Evolutionary conservation across 2,329 filamentous ascomycete genomes (phyloP), one percentile per base, ranked within the genome.

Genomic region (Xylariaceae sp.): DNA sequence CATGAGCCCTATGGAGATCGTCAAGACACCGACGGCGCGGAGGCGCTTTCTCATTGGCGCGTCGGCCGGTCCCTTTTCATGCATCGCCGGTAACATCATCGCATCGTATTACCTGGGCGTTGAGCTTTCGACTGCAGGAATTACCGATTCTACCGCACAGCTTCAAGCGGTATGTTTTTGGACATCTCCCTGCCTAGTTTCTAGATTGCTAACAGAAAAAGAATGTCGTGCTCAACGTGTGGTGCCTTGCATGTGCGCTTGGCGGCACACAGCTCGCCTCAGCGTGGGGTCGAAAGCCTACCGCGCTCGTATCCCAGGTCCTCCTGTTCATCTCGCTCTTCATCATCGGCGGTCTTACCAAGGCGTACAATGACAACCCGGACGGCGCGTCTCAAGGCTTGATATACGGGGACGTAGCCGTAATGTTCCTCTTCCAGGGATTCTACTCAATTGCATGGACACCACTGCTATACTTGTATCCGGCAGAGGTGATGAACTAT

Each of bases 391-490:
- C 68, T 1, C 35, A 57, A 8, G 64, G 64, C 41, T 58, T 68
- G 0, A 57, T 65, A 4, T 66, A 65, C 33, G 69, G 64, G 21
- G 61, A 67, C 24, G 66, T 70, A 6, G 69, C 67, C 0, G 66
- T 75, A 10, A 79, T 81, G 62, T 81, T 81, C 60, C 65, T 81
- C 2, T 82, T 81, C 61, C 76, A 79, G 49, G 78, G 76, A 0
- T 75, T 74, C 47, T 82, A 81, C 60, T 74, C 72, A 1, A 67
- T 81, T n/a, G 77, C 72, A 0, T 79, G 75, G 75, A 81, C 77
- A 6, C 78, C 78, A 2, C 60, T 82, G 21, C 67, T 76, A 1
- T 75, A 72, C 44, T 66, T 80, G 1, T 81, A 81, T 53, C 76
- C 78, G 0, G 72, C 78, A 0, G 78, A 81, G 62, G 70, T 80